Conservation (phyloP, 352 stramenopile genomes). For the Blastocystis sp. region DNA sequence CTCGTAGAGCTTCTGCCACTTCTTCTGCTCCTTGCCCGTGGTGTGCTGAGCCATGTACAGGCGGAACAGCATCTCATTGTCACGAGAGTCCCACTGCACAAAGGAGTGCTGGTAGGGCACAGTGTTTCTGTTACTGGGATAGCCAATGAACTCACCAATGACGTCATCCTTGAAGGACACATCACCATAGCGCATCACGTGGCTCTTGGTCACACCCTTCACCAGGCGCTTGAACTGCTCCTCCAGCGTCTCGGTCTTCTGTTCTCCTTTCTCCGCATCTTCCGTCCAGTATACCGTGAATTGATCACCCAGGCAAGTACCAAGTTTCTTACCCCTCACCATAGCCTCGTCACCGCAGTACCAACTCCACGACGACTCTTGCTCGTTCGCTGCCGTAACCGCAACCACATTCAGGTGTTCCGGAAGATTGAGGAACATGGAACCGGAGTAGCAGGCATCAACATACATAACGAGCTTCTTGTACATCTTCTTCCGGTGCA, state of each 20-base stretch:
- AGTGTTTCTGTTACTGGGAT: background rate
- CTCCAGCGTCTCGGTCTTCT: constrained; percentile 76
- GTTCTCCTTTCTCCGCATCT: constrained; percentile 80
- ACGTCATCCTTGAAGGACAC: constrained; percentile 27
- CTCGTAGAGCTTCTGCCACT: constrained; percentile 17
- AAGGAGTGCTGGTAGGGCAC: constrained; percentile 16
- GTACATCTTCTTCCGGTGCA: constrained; percentile 82
- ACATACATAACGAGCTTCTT: constrained; percentile 86
- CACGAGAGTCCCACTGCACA: constrained; percentile 15
- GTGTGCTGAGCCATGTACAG: constrained; percentile 15
- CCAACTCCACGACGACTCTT: constrained; percentile 82
- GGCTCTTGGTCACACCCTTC: constrained; percentile 77
- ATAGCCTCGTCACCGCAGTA: constrained; percentile 76
- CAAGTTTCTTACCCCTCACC: constrained; percentile 73
- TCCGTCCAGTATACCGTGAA: constrained; percentile 87
- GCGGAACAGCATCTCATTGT: constrained; percentile 46
- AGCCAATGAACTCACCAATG: background rate
- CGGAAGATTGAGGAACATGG: constrained; percentile 83
- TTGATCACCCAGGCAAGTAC: constrained; percentile 81
- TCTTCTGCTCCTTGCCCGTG: constrained; percentile 37
- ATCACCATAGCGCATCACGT: background rate
- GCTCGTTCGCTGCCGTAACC: constrained; percentile 82
- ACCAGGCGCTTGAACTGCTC: constrained; percentile 77
- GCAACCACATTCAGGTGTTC: constrained; percentile 83
- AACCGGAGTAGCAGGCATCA: constrained; percentile 85